Base-by-base conservation (phyloP, 495 filamentous ascomycete species). In the Stereocaulon alpinum region DNA sequence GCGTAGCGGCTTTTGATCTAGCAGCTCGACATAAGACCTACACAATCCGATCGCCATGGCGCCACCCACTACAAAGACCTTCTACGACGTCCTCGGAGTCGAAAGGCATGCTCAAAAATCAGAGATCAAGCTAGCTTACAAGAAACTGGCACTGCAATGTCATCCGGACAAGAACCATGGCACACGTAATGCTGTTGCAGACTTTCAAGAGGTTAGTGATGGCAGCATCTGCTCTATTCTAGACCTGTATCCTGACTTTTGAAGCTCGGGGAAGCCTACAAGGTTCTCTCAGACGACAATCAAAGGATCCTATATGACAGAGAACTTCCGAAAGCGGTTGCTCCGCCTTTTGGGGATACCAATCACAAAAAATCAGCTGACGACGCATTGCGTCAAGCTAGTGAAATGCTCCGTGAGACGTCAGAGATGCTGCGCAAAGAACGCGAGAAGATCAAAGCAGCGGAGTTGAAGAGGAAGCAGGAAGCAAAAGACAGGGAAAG, bases 161-260 rank as follows among this genome's bases (percentile, higher is more conserved):
- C 83, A 86, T 60, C 84, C 83, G 0, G 83, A 86, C 70, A 86
- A 86, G 66, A 74, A 77, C 64, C 72, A 73, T 37, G 69, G 70
- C 40, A 71, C 72, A 30, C 67, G 72, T 18, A 57, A 63, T 17
- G 70, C 74, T 6, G 61, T 60, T 15, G 70, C 77, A 44, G 69
- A 77, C 27, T 86, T 85, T 29, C 71, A 63, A 49, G 63, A 67
- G 55, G 72, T 74, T 56, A 27, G 6, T 29, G 2, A 5, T 18
- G 6, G 17, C 14, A 17, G 7, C 3, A 11, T 17, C n/a, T 47
- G 10, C 18, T 30, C 9, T 10, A 45, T 6, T 37, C 1, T n/a
- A 42, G 18, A 22, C 10, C 7, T 6, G 6, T 24, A 1, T 6
- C 17, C 30, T 40, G 22, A 57, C 17, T 11, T 17, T 18, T 4